These are phyloP conservation scores for Bertia moriformis DNA, from an alignment of 2,329 filamentous ascomycete species.

Conservation along the genomic window DNA sequence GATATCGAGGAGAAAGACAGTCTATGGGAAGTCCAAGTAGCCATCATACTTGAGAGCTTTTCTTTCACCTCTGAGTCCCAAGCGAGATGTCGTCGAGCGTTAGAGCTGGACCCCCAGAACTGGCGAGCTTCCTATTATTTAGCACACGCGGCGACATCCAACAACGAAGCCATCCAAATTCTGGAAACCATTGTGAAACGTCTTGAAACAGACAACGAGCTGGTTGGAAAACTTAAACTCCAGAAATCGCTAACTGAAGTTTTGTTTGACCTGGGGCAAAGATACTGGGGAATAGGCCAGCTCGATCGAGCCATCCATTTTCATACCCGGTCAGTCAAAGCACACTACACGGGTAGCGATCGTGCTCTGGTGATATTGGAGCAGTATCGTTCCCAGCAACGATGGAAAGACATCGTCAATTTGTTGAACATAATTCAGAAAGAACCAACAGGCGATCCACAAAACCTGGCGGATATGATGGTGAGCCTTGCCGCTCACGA, in stretches of 20 bases:
- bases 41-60: no score
- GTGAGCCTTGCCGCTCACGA: no score
- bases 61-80: no score
- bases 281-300: not conserved
- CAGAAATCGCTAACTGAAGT: conserved; percentile 2
- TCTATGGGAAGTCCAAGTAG: no score
- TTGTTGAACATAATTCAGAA: no score
- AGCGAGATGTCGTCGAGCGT: conserved; percentile 9
- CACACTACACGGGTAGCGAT: not conserved
- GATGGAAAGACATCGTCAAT: no score
- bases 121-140: conserved; percentile 15
- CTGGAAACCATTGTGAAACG: conserved; percentile 8
- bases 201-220: conserved; percentile 10
- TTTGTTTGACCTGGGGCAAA: not conserved
- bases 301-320: not conserved
- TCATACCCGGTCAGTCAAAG: not conserved
- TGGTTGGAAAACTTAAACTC: conserved; percentile 10
- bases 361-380: not conserved
- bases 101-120: conserved; percentile 12
- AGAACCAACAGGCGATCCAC: no score
- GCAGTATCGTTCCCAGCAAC: not conserved
- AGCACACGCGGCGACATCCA: conserved; percentile 9
- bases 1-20: no score
- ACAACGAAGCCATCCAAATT: conserved; percentile 5
- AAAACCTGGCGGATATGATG: no score